Percentiles rank a stretch among this genome's conserved stretches.
These are phyloP conservation scores for Canavalia ensiformis DNA, from an alignment of 306 rosid species.

Conservation along the genomic window DNA sequence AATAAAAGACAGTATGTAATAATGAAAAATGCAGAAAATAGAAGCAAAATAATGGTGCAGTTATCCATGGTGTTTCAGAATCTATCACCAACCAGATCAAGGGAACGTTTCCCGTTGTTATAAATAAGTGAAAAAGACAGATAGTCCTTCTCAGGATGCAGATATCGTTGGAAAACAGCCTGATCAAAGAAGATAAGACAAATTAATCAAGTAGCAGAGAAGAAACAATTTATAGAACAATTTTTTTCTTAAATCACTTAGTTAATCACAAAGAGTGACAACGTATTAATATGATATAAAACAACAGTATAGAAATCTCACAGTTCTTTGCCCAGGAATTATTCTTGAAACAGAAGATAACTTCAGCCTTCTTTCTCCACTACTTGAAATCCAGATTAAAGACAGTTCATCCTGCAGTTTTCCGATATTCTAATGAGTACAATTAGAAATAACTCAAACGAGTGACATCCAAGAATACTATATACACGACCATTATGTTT, in stretches of 20 bases:
- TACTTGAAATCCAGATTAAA: conserved; percentile 91
- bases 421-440: conserved; percentile 46
- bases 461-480: conserved; percentile 10
- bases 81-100: conserved; percentile 86
- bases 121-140: conserved; percentile 94
- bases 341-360: conserved; percentile 84
- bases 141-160: conserved; percentile 88
- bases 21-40: conserved; percentile 28
- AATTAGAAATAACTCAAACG: conserved; percentile 41
- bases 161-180: conserved; percentile 95
- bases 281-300: conserved; percentile 37
- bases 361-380: conserved; percentile 86
- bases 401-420: conserved; percentile 84
- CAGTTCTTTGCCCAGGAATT: conserved; percentile 99
- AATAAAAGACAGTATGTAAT: conserved; percentile 27
- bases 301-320: conserved; percentile 59
- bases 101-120: conserved; percentile 95
- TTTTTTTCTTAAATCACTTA: not conserved
- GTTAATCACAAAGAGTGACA: conserved; percentile 24
- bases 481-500: conserved; percentile 24
- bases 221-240: conserved; percentile 38
- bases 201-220: conserved; percentile 38
- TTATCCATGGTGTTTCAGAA: conserved; percentile 36
- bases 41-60: not conserved
- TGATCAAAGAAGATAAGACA: conserved; percentile 45